Conservation (phyloP, 2,329 filamentous ascomycete species). For the Xylaria sp. region DNA sequence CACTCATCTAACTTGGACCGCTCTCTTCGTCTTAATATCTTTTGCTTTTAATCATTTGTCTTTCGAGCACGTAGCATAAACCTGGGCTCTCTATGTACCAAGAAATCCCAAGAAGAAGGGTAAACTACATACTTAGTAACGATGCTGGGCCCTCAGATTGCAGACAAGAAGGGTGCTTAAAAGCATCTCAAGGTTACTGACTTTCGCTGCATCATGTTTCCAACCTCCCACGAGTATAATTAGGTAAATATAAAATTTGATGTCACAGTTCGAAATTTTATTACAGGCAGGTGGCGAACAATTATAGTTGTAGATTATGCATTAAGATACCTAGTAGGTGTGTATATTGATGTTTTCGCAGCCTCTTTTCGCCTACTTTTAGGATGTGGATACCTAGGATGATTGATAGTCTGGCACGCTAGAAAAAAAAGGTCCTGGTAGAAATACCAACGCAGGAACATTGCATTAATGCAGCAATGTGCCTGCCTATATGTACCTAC, state of each 20-base stretch:
- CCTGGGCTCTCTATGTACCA: not conserved
- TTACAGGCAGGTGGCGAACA: too few relatives aligned
- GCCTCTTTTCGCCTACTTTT: not conserved
- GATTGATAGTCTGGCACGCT: conserved; percentile 34
- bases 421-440: conserved; percentile 34
- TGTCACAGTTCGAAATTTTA: too few relatives aligned
- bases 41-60: too few relatives aligned
- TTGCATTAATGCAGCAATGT: conserved; percentile 28
- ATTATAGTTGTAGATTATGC: too few relatives aligned
- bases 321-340: not conserved
- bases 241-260: too few relatives aligned
- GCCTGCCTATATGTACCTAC: conserved; percentile 10
- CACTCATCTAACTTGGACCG: too few relatives aligned
- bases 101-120: not conserved
- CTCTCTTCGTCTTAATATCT: too few relatives aligned
- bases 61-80: not conserved
- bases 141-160: not conserved
- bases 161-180: too few relatives aligned
- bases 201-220: too few relatives aligned
- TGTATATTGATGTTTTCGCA: not conserved
- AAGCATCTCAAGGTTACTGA: too few relatives aligned
- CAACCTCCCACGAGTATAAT: too few relatives aligned
- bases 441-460: conserved; percentile 40
- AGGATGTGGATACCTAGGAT: not conserved
- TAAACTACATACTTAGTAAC: not conserved